Evolutionary conservation across 129 eudicot species (phyloP).

Genomic region (Daucus carota): DNA sequence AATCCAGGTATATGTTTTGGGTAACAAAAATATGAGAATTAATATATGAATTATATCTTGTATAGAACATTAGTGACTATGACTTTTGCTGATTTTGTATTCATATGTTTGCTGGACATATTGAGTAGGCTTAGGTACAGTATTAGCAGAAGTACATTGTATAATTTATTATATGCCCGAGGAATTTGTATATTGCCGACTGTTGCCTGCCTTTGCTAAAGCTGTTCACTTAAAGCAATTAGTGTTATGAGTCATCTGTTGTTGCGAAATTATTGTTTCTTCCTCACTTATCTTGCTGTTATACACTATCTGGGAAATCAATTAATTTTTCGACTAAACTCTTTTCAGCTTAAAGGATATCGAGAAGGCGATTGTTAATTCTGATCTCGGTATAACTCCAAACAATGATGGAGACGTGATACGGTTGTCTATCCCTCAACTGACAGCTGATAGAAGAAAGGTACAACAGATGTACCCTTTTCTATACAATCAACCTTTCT

Average conservation of each 20-base stretch:
- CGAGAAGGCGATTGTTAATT: constrained; percentile 85
- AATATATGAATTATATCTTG: constrained; percentile 24
- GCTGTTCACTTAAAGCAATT: neutral
- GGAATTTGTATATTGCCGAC: neutral
- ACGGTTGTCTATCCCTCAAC: constrained; percentile 73
- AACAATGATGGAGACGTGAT: constrained; percentile 90
- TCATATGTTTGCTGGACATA: neutral
- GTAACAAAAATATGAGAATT: neutral
- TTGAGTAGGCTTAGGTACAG: neutral
- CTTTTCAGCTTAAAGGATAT: constrained; percentile 75
- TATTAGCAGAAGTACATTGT: neutral
- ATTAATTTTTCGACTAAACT: neutral
- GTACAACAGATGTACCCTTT: constrained; percentile 22
- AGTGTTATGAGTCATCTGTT: neutral
- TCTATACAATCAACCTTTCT: neutral
- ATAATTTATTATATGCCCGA: neutral
- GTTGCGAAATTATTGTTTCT: neutral
- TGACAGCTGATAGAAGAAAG: constrained; percentile 89
- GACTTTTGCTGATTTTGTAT: neutral
- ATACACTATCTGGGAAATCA: neutral
- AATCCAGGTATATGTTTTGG: constrained; percentile 61
- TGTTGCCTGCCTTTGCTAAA: neutral
- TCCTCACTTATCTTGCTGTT: neutral
- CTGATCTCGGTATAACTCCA: constrained; percentile 76
- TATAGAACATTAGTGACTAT: neutral